These are phyloP conservation scores for Trifolium fragiferum DNA, from an alignment of 306 rosid genomes.

Conservation along the genomic window DNA sequence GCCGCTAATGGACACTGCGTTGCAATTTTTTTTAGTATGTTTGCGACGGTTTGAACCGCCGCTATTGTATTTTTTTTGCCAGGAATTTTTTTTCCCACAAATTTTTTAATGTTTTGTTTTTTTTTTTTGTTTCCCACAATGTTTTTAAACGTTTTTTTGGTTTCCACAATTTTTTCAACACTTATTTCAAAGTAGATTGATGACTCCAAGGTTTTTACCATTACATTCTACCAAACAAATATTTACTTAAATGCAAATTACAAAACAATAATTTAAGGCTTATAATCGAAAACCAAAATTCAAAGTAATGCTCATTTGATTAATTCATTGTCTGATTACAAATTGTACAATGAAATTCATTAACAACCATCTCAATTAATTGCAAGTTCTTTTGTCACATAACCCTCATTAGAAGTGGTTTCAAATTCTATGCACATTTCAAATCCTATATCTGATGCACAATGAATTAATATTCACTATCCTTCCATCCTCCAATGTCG, in stretches of 20 bases:
- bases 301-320: slow-evolving; percentile 5
- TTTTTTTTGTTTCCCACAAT: no score
- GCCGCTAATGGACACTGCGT: no score
- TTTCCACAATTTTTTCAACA: no score
- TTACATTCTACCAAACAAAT: not conserved
- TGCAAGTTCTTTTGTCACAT: slow-evolving; percentile 30
- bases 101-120: no score
- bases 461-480: slow-evolving; percentile 49
- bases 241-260: not conserved
- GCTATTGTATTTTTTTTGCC: no score
- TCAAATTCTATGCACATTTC: slow-evolving; percentile 34
- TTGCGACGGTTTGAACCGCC: no score
- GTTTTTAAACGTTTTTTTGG: no score
- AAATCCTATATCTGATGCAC: slow-evolving; percentile 33
- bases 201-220: not conserved
- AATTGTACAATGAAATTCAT: slow-evolving; percentile 32
- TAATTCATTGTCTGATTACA: slow-evolving; percentile 17
- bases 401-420: not conserved
- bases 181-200: not conserved
- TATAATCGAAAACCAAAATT: not conserved
- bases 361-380: not conserved
- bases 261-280: not conserved
- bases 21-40: no score
- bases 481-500: slow-evolving; percentile 77
- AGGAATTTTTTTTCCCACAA: no score